Evolutionary conservation across 1,284 basidiomycete genomes (phyloP).

Genomic region (Tilletia setariae): DNA sequence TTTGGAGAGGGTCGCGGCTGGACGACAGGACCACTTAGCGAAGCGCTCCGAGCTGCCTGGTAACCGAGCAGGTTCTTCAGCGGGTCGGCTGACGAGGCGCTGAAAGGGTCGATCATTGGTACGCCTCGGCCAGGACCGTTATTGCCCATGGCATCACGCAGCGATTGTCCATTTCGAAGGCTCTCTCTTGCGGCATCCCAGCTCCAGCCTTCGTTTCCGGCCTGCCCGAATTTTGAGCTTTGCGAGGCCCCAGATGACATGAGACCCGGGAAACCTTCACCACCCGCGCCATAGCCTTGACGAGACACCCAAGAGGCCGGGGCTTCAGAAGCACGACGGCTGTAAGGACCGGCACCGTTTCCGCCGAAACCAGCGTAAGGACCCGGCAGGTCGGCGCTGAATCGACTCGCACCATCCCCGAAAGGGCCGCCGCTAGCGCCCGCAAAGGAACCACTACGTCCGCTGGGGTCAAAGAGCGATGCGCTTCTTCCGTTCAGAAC

Average conservation of each 20-base stretch:
- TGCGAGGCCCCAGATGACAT: neutral
- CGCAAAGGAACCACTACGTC: slow-evolving; percentile 2
- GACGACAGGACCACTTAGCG: neutral
- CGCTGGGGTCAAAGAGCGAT: neutral
- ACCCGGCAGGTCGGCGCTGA: neutral
- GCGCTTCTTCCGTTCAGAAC: slow-evolving; percentile 5
- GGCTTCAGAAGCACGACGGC: slow-evolving; percentile 4
- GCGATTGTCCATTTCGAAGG: neutral
- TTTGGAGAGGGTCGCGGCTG: no score
- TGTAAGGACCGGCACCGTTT: neutral
- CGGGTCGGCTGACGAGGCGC: neutral
- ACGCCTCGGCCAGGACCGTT: neutral
- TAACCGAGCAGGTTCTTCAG: neutral
- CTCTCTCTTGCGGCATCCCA: neutral
- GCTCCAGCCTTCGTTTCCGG: neutral
- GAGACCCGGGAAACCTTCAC: neutral
- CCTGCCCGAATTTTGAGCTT: neutral
- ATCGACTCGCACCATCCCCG: neutral
- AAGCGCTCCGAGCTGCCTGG: neutral
- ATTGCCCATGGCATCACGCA: neutral
- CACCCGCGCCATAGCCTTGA: neutral
- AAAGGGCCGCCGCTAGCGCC: neutral
- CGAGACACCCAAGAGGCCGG: neutral
- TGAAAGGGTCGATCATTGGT: neutral
- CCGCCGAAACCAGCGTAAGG: neutral